Evolutionary conservation across 2,329 filamentous ascomycete species (phyloP).

Genomic region (Pseudogymnoascus sp.): DNA sequence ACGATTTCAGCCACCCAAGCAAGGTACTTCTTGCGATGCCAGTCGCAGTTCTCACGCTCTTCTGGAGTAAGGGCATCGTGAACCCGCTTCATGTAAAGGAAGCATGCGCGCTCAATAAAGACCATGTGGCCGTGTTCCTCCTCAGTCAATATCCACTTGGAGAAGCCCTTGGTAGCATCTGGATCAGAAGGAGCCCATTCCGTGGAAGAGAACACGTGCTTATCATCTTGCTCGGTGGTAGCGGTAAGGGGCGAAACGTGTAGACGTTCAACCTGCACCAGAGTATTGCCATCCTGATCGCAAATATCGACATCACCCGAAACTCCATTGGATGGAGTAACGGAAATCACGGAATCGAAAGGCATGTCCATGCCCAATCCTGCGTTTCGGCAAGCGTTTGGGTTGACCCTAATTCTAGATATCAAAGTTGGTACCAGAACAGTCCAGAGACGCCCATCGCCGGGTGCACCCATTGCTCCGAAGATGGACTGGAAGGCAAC

Average conservation of each 20-base stretch:
- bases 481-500: constrained; percentile 30
- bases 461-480: constrained; percentile 17
- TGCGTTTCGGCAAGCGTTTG: neutral
- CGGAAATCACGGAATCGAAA: neutral
- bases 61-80: constrained; percentile 9
- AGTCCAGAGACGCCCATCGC: constrained; percentile 18
- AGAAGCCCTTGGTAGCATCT: constrained; percentile 1
- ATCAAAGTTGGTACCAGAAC: constrained; percentile 21
- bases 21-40: constrained; percentile 6
- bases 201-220: constrained; percentile 11
- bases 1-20: constrained; percentile 11
- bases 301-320: constrained; percentile 7
- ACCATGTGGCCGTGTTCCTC: neutral
- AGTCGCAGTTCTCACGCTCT: constrained; percentile 11
- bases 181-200: constrained; percentile 1
- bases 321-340: neutral
- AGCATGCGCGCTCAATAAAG: constrained; percentile 12
- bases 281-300: constrained; percentile 11
- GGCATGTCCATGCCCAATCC: neutral
- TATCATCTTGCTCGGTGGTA: constrained; percentile 10
- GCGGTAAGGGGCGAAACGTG: constrained; percentile 5
- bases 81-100: constrained; percentile 10
- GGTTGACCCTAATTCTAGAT: constrained; percentile 19
- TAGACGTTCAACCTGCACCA: constrained; percentile 10
- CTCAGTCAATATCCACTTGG: constrained; percentile 3